Evolutionary conservation across 805 yeast genomes (phyloP).

Genomic region (Kuraishia piskuri): DNA sequence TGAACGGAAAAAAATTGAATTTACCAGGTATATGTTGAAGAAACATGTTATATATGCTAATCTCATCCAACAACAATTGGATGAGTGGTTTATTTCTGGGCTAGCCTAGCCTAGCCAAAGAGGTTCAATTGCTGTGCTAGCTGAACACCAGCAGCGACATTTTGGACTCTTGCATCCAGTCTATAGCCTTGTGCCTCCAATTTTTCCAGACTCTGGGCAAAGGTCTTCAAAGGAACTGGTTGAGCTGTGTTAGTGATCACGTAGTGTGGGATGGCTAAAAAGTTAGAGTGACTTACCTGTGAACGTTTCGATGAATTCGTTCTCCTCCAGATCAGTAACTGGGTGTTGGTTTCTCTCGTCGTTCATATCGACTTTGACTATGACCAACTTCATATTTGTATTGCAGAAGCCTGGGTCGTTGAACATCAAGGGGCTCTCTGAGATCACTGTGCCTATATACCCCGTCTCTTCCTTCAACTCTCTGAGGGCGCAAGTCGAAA

Average conservation of each 20-base stretch:
- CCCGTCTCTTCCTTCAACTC: constrained; percentile 94
- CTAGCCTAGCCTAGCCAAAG: neutral
- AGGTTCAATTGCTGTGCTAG: constrained; percentile 29
- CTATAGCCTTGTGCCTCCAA: constrained; percentile 60
- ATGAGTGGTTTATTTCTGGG: too few species aligned
- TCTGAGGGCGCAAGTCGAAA: constrained; percentile 75
- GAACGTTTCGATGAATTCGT: constrained; percentile 89
- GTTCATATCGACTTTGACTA: constrained; percentile 64
- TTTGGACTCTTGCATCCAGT: constrained; percentile 82
- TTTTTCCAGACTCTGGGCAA: constrained; percentile 44
- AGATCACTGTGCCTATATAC: constrained; percentile 55
- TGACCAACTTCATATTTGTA: constrained; percentile 75
- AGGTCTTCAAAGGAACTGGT: constrained; percentile 44
- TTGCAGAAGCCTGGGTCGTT: constrained; percentile 74
- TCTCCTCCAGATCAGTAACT: constrained; percentile 70
- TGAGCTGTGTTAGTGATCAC: constrained; percentile 4
- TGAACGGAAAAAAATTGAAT: too few species aligned
- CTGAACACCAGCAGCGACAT: constrained; percentile 73
- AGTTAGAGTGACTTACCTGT: constrained; percentile 16
- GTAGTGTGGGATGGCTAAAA: neutral
- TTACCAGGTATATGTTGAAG: too few species aligned
- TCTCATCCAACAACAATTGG: too few species aligned
- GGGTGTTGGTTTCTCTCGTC: constrained; percentile 65
- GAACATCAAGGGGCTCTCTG: constrained; percentile 21
- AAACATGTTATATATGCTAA: too few species aligned